These are phyloP conservation scores for Remersonia thermophila DNA, from an alignment of 2,329 filamentous ascomycete genomes.

Conservation along the genomic window DNA sequence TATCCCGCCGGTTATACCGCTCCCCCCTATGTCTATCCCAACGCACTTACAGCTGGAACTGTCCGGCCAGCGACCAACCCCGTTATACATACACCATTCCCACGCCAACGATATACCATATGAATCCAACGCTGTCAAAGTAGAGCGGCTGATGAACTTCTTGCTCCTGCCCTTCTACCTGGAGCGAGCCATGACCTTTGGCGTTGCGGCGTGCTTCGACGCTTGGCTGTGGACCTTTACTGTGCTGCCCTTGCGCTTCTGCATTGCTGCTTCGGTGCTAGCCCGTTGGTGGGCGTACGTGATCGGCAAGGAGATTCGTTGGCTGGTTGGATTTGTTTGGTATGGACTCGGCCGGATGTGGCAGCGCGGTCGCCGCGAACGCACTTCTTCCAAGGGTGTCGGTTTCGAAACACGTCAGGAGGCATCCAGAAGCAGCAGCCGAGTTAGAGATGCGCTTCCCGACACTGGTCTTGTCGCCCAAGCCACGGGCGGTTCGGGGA, in stretches of 20 bases:
- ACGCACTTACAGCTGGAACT: slow-evolving; percentile 54
- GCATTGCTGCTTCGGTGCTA: slow-evolving; percentile 67
- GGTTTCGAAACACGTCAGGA: slow-evolving; percentile 19
- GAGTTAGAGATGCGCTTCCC: slow-evolving; percentile 11
- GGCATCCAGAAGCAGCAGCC: slow-evolving; percentile 28
- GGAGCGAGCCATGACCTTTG: slow-evolving; percentile 77
- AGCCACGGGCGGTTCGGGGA: not conserved
- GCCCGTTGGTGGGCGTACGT: slow-evolving; percentile 66
- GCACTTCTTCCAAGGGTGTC: slow-evolving; percentile 20
- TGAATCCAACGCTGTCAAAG: slow-evolving; percentile 83
- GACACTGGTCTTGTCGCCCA: not conserved
- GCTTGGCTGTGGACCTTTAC: slow-evolving; percentile 96
- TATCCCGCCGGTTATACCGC: slow-evolving; percentile 43
- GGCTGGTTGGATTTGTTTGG: slow-evolving; percentile 66
- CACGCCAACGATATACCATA: slow-evolving; percentile 55
- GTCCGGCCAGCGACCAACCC: slow-evolving; percentile 48
- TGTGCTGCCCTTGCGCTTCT: slow-evolving; percentile 79
- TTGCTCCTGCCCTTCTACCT: slow-evolving; percentile 68
- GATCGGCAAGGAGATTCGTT: slow-evolving; percentile 57
- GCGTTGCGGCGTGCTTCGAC: slow-evolving; percentile 81
- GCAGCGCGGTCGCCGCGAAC: slow-evolving; percentile 43
- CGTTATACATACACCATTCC: slow-evolving; percentile 52
- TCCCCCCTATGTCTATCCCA: slow-evolving; percentile 54
- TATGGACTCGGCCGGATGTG: slow-evolving; percentile 69
- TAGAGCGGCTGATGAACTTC: slow-evolving; percentile 84